These are phyloP conservation scores for Medicago ruthenica DNA, from an alignment of 306 rosid genomes.

Conservation along the genomic window DNA sequence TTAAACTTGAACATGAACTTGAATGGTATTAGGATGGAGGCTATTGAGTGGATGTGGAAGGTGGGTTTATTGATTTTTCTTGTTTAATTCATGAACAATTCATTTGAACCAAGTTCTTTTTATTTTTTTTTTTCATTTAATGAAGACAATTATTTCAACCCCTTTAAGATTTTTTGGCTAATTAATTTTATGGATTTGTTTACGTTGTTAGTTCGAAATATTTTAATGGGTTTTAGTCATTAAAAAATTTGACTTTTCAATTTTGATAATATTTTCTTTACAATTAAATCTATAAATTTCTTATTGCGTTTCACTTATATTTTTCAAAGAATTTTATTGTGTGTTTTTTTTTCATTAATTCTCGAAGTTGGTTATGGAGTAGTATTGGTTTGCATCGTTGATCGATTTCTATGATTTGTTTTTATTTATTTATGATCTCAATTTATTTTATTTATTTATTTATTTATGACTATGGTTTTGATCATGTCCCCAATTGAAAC, in stretches of 20 bases:
- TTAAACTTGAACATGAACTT: constrained; percentile 44
- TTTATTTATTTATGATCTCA: background rate
- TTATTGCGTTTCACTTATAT: constrained; percentile 20
- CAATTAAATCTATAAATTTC: background rate
- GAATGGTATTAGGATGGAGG: constrained; percentile 57
- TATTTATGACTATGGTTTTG: background rate
- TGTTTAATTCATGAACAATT: constrained; percentile 36
- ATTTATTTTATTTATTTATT: background rate
- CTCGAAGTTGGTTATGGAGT: background rate
- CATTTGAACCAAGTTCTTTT: background rate
- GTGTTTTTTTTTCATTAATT: background rate
- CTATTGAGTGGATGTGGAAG: constrained; percentile 87
- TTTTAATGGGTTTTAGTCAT: background rate
- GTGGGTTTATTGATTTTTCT: constrained; percentile 47
- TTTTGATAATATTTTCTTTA: too few relatives aligned
- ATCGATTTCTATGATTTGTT: background rate
- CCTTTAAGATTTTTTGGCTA: background rate
- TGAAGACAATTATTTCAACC: background rate
- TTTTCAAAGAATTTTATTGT: background rate
- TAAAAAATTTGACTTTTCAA: background rate
- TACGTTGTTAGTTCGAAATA: constrained; percentile 12
- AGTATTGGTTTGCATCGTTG: background rate
- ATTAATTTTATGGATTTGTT: background rate
- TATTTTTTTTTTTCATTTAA: background rate
- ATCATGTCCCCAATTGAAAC: constrained; percentile 9